These are phyloP conservation scores for Prunus davidiana DNA, from an alignment of 306 rosid species.

Conservation along the genomic window DNA sequence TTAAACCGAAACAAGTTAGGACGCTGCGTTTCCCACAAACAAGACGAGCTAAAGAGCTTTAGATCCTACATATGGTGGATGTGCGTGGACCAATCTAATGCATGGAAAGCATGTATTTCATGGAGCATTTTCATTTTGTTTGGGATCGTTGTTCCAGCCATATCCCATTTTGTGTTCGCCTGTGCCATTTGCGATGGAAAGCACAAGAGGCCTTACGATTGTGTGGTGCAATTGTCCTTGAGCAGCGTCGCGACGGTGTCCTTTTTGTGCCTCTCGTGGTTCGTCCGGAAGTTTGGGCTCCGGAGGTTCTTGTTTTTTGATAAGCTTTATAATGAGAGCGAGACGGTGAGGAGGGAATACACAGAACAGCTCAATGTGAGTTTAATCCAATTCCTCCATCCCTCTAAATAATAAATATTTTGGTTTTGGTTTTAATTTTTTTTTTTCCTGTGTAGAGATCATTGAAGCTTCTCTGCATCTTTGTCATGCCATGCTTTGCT, in stretches of 20 bases:
- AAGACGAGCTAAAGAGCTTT: constrained; percentile 75
- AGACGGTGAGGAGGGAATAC: constrained; percentile 58
- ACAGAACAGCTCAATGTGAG: constrained; percentile 70
- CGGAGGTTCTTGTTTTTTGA: constrained; percentile 77
- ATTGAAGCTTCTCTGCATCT: constrained; percentile 42
- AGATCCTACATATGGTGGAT: constrained; percentile 78
- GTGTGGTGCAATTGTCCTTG: constrained; percentile 69
- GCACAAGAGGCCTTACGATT: constrained; percentile 68
- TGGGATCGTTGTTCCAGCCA: constrained; percentile 52
- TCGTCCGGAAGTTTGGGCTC: constrained; percentile 57
- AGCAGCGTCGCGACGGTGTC: constrained; percentile 60
- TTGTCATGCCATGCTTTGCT: constrained; percentile 66
- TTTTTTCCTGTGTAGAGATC: constrained; percentile 50
- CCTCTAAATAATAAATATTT: too few relatives aligned
- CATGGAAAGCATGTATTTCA: constrained; percentile 53
- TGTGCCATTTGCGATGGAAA: constrained; percentile 60
- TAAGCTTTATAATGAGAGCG: constrained; percentile 83
- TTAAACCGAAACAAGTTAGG: constrained; percentile 21
- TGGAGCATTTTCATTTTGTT: constrained; percentile 71
- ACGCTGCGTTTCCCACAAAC: constrained; percentile 49
- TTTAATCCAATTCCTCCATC: not conserved
- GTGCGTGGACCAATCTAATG: constrained; percentile 85
- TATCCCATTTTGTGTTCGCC: constrained; percentile 61
- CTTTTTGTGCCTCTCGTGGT: constrained; percentile 61
- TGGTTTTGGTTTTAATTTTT: too few relatives aligned